Evolutionary conservation across 306 rosid genomes (phyloP), one percentile per base, ranked within the genome.

Genomic region (Citrullus amarus): DNA sequence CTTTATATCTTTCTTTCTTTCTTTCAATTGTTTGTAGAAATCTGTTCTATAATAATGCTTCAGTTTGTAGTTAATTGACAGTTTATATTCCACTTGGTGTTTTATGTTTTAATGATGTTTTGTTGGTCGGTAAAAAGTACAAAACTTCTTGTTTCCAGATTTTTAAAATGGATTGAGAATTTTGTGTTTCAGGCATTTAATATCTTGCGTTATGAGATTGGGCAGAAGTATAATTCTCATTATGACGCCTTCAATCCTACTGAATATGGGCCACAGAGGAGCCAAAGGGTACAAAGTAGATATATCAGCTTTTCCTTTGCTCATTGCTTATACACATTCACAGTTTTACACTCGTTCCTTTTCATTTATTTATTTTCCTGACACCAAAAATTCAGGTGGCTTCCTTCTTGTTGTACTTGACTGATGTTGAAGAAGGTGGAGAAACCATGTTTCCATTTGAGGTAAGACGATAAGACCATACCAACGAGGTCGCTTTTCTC

Each of bases 361-460:
- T 18, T 57, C 8, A 15, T 63, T 39, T 44, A 63, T 63, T 63
- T 63, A 13, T 63, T 25, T 71, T 8, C 58, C 76, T 71, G 36
- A 71, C 54, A 44, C 18, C 10, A 68, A 41, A 28, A n/a, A 32
- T 34, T 83, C 87, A 96, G 99, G 62, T 88, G 78, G 97, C 97
- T 79, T 83, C 97, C 11, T 96, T 92, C 87, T 86, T 96, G 85
- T 76, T 96, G 83, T 96, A 92, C 87, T 88, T 96, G 79, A 85
- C 88, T 30, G 92, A 90, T 79, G 99, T 96, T 86, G 57, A 81
- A 75, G 91, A 89, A 81, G 99, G 99, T 4, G 99, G 99, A 56
- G 93, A 92, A 83, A 91, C 98, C 77, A 76, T 88, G 90, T 96
- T 96, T 83, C 98, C 98, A 0, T 91, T 80, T 77, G 96, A 96